These are phyloP conservation scores for Gracilaria vermiculophylla DNA, from an alignment of 23 red algal species.

Conservation along the genomic window DNA sequence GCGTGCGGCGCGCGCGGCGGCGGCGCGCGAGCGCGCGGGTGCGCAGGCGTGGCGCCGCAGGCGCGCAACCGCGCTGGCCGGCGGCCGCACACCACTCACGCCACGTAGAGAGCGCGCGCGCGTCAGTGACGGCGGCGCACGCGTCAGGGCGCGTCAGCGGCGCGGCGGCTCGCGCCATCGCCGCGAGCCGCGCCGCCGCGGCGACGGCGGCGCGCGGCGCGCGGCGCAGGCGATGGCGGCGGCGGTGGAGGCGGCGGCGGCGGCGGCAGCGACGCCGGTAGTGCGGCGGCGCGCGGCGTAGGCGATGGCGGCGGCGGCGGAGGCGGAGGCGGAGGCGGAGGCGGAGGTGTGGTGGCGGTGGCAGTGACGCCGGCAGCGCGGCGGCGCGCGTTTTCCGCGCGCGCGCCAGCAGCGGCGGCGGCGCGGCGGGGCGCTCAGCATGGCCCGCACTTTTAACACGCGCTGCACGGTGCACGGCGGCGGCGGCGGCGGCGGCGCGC, in stretches of 20 bases:
- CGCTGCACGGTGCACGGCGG: slow-evolving; percentile 1
- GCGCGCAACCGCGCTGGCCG: no score
- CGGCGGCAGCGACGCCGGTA: not conserved
- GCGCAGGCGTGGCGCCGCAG: no score
- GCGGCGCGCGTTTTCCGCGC: no score
- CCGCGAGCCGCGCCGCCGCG: no score
- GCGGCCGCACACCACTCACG: no score
- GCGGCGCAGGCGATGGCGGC: not conserved
- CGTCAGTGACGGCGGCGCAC: not conserved
- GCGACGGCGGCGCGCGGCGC: not conserved
- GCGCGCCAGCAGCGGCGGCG: no score
- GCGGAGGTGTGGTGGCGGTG: not conserved
- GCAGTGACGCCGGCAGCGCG: not conserved
- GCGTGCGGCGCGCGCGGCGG: not conserved
- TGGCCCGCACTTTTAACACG: not conserved
- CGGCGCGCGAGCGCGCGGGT: not conserved
- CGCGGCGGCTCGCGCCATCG: no score
- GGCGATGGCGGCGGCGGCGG: no score
- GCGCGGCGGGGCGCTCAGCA: no score
- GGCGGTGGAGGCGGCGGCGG: not conserved
- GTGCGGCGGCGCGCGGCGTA: no score
- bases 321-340: no score
- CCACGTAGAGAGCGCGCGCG: not conserved
- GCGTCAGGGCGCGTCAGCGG: not conserved
- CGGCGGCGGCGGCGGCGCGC: no score